Evolutionary conservation across 1,139 yeast species (phyloP), one percentile per base, ranked within the genome.

Genomic region (Saccharomycopsis crataegensis): DNA sequence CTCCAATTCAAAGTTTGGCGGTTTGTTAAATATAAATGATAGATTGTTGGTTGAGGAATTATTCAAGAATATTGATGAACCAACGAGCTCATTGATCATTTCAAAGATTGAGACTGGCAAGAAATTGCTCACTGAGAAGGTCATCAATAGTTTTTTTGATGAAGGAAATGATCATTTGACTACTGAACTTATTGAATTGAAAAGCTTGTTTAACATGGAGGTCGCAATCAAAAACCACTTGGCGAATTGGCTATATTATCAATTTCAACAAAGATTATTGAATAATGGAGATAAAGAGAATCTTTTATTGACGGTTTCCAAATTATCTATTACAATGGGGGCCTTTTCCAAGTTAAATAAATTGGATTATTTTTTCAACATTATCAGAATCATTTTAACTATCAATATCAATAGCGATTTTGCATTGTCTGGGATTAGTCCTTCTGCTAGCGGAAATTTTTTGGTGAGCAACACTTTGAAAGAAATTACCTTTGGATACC

Each of bases 341-440:
- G 16, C 49, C 1, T 54, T 50, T 17, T n/a, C 40, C 9, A 28
- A 41, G 12, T 46, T 56, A 11, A 31, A 41, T n/a, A 49, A 54
- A 16, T 41, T 48, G n/a, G 57, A 56, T 31, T 49, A 32, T 40
- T 54, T 42, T 36, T 54, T 56, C 44, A 50, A 43, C 49, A 46
- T 56, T 36, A 7, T 46, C 3, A 53, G 44, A 38, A 42, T 40
- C 9, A 36, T 51, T 14, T 43, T 50, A 38, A 32, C 46, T 9
- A 22, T 44, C 8, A 33, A 36, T 14, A 43, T 49, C 11, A 49
- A 33, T 9, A 16, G 12, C 16, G 48, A 43, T 38, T 49, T 49
- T 9, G 16, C 14, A 32, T 9, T 46, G 4, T 22, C 28, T 22
- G 28, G 28, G 28, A 22, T 22, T n/a, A 12, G 17, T 16, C 33